Percentiles rank a stretch among this genome's conserved stretches.
Evolutionary conservation across 2,329 filamentous ascomycete species (phyloP).

Genomic region (Rhynchosporium graminicola): DNA sequence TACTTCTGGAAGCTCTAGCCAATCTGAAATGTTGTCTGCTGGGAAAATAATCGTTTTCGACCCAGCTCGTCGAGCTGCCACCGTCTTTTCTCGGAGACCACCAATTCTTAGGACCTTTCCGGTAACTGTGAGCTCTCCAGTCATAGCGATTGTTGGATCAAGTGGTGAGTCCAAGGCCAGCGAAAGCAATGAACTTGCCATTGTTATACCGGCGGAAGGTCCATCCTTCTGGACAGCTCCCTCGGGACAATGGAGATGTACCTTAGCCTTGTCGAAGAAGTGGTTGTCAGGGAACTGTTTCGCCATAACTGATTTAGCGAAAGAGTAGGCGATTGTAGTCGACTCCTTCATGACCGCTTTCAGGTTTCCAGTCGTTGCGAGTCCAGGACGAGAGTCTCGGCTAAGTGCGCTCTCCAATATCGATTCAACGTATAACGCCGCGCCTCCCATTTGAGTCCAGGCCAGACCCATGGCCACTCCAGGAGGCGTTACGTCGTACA

Average conservation of each 20-base stretch:
- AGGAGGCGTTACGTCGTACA: constrained; percentile 90
- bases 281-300: constrained; percentile 83
- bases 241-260: constrained; percentile 96
- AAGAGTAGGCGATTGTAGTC: constrained; percentile 91
- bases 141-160: constrained; percentile 92
- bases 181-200: constrained; percentile 90
- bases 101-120: constrained; percentile 96
- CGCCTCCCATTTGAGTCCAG: constrained; percentile 96
- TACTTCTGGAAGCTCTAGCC: constrained; percentile 95
- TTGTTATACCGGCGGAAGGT: constrained; percentile 91
- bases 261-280: constrained; percentile 93
- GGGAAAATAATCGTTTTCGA: constrained; percentile 95
- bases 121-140: constrained; percentile 92
- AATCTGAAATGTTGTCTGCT: constrained; percentile 92
- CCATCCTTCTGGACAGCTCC: constrained; percentile 95
- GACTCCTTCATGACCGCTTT: constrained; percentile 99
- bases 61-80: constrained; percentile 87
- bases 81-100: constrained; percentile 93
- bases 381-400: constrained; percentile 69
- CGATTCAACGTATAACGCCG: constrained; percentile 95
- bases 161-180: constrained; percentile 78
- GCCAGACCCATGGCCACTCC: constrained; percentile 97
- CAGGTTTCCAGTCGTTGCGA: constrained; percentile 93
- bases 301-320: constrained; percentile 86
- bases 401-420: constrained; percentile 85